Base-by-base conservation (phyloP, 768 basidiomycete genomes). In the Tylopilus vinaceipallidus region DNA sequence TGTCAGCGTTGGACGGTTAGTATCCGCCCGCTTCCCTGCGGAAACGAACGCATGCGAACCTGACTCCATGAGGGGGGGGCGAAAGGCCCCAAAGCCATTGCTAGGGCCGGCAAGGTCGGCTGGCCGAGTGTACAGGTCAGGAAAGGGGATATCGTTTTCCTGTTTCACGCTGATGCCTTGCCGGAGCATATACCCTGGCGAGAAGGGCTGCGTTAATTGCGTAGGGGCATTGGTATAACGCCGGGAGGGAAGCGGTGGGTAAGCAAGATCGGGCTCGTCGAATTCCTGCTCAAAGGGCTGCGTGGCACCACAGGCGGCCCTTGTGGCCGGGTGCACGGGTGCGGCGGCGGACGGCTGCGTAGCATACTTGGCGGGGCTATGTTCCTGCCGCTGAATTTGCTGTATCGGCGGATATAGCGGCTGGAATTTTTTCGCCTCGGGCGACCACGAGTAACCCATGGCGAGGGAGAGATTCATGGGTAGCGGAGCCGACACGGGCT, bases 401-500 rank as follows among this genome's bases (percentile, higher is more conserved):
- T 67, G 66, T 58, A 55, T 53, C 57, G 64, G 63, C 29, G 66
- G 54, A 68, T 59, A 70, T 56, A 66, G 55, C 68, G 64, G 67
- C 52, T 70, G 68, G 41, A 70, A 68, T 58, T 70, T 68, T 58
- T 70, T 68, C 1, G 55, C 45, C 27, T 67, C 62, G 0, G 62
- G 62, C 6, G 68, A 68, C 64, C 64, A 68, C 0, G 62, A 49
- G 32, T 70, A 70, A 2, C 55, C 57, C 66, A 70, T 68, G 1
- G 67, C 60, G 45, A 64, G 24, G 3, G 68, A 70, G 47, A 68
- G 43, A 42, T 70, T 57, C 43, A 70, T 29, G 27, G 67, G 68
- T 1, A 68, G 47, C 14, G 66, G 64, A 12, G 68, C 67, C 0
- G 67, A 50, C 2, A 68, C 66, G 2, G 67, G 68, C 45, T 70